Evolutionary conservation across 345 rosid genomes (phyloP).

Genomic region (Bruguiera parviflora): DNA sequence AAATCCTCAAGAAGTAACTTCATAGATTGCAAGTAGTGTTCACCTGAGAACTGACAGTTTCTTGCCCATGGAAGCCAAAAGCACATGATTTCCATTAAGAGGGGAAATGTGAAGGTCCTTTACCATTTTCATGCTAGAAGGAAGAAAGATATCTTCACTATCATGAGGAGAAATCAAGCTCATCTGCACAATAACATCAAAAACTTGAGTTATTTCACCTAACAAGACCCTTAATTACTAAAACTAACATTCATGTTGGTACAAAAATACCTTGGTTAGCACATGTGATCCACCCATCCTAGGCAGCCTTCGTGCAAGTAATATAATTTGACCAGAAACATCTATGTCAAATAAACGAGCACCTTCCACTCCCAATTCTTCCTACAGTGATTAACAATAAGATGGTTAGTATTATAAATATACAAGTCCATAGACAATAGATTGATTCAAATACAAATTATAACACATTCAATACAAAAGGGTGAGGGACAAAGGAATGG

Average conservation of each 20-base stretch:
- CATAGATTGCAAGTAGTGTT: slow-evolving; percentile 1
- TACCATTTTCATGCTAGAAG: slow-evolving; percentile 55
- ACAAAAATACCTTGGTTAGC: slow-evolving; percentile 60
- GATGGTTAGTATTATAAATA: neutral
- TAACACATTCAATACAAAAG: neutral
- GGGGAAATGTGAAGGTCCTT: slow-evolving; percentile 81
- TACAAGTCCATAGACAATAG: neutral
- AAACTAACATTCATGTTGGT: neutral
- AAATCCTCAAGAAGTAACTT: neutral
- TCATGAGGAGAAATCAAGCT: slow-evolving; percentile 62
- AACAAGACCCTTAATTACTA: neutral
- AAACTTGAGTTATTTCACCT: neutral
- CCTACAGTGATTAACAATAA: slow-evolving; percentile 28
- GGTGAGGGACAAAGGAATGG: neutral
- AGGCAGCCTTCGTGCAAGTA: slow-evolving; percentile 59
- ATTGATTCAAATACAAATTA: neutral
- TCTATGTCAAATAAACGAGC: slow-evolving; percentile 81
- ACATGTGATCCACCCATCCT: slow-evolving; percentile 52
- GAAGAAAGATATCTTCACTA: slow-evolving; percentile 60
- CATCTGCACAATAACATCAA: slow-evolving; percentile 38
- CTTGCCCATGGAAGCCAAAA: slow-evolving; percentile 78
- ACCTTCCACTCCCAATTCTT: slow-evolving; percentile 54
- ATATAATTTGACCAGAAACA: slow-evolving; percentile 41
- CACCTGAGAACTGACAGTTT: slow-evolving; percentile 74
- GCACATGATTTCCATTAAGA: slow-evolving; percentile 45